Percentiles rank a stretch among this genome's conserved stretches.
These are phyloP conservation scores for Davidsoniella australis DNA, from an alignment of 2,329 filamentous ascomycete genomes.

Conservation along the genomic window DNA sequence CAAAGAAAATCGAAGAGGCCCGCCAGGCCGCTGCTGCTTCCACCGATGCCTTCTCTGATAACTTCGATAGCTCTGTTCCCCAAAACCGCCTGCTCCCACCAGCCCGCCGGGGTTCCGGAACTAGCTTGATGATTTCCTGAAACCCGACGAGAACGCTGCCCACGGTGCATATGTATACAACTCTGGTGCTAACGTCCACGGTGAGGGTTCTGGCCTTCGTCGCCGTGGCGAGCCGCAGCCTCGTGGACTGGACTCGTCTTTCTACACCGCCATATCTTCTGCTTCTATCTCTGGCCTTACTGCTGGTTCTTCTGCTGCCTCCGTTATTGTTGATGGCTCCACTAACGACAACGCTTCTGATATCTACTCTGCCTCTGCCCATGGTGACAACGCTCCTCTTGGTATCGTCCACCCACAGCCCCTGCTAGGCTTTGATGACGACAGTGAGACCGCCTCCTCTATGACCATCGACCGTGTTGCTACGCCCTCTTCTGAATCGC, in stretches of 20 bases:
- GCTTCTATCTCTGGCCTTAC: not conserved
- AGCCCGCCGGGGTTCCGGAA: constrained; percentile 17
- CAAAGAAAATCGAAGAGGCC: constrained; percentile 26
- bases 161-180: constrained; percentile 41
- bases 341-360: constrained; percentile 11
- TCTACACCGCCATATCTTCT: constrained; percentile 18
- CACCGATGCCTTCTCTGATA: constrained; percentile 13
- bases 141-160: constrained; percentile 32
- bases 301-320: not conserved
- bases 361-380: not conserved
- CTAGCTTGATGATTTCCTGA: constrained; percentile 41
- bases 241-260: not conserved
- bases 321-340: not conserved
- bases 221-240: constrained; percentile 25
- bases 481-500: constrained; percentile 7
- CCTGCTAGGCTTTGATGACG: not conserved
- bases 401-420: not conserved
- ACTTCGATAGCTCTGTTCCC: no score
- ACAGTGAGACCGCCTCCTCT: constrained; percentile 4
- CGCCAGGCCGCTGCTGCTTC: constrained; percentile 7
- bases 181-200: constrained; percentile 30
- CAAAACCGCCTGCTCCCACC: no score
- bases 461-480: not conserved
- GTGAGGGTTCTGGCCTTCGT: constrained; percentile 27
- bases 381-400: not conserved